Conservation (phyloP, 257 asterid species). For the Solanum infundibuliforme region DNA sequence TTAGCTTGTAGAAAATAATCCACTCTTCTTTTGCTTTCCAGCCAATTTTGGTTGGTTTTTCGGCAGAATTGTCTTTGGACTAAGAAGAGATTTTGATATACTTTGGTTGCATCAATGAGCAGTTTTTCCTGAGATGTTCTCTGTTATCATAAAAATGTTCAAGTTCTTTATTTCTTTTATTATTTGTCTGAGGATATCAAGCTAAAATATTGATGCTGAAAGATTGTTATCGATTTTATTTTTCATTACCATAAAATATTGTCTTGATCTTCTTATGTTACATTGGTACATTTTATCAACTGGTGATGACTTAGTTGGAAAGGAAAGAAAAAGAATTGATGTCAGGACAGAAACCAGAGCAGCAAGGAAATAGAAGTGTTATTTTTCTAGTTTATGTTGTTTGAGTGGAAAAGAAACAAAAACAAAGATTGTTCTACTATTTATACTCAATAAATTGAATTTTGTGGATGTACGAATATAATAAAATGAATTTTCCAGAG, state of each 20-base stretch:
- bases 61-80: neutral
- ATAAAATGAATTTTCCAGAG: neutral
- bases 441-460: neutral
- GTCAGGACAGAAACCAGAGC: too few species aligned
- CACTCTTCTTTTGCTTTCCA: constrained; percentile 20
- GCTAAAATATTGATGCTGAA: neutral
- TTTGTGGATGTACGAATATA: neutral
- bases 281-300: neutral
- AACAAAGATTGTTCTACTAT: neutral
- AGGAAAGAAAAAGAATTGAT: too few species aligned
- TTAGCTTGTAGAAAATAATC: constrained; percentile 18
- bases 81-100: constrained; percentile 31
- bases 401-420: neutral
- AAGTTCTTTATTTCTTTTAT: neutral
- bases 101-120: constrained; percentile 1
- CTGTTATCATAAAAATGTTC: constrained; percentile 4
- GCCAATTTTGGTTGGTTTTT: constrained; percentile 9
- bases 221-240: neutral
- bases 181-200: neutral
- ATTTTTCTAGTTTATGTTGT: too few species aligned
- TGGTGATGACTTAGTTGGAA: neutral
- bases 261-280: neutral
- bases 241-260: neutral
- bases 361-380: too few species aligned
- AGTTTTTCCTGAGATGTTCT: constrained; percentile 26